These are phyloP conservation scores for Beauveria caledonica DNA, from an alignment of 2,329 filamentous ascomycete species.

Conservation along the genomic window DNA sequence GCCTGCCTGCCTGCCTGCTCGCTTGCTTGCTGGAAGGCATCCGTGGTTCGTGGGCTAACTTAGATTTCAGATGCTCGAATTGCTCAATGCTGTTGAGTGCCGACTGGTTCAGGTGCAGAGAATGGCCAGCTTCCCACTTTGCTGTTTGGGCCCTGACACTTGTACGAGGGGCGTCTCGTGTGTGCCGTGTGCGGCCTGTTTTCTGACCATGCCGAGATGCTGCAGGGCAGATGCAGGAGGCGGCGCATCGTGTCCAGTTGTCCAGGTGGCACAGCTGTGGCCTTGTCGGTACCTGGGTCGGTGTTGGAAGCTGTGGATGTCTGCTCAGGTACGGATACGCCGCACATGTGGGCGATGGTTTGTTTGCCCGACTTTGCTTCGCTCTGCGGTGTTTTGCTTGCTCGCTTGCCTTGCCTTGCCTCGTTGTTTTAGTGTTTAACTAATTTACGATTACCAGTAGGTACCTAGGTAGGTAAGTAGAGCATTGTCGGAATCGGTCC, in stretches of 20 bases:
- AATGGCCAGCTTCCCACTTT: neutral
- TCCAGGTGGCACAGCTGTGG: neutral
- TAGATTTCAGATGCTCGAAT: neutral
- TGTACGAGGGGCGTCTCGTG: neutral
- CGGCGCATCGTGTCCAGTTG: neutral
- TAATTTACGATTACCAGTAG: neutral
- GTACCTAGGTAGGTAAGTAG: too few relatives aligned
- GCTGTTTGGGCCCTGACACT: neutral
- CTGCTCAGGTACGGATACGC: neutral
- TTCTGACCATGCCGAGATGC: neutral
- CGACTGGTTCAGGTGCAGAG: neutral
- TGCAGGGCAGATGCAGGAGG: conserved; percentile 1
- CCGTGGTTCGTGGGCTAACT: neutral
- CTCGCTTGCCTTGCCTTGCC: neutral
- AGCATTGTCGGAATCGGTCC: neutral
- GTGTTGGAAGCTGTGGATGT: neutral
- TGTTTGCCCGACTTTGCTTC: neutral
- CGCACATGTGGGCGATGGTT: neutral
- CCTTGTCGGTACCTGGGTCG: neutral
- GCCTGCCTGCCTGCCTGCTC: too few relatives aligned
- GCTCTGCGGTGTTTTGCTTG: neutral
- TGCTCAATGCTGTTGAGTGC: neutral
- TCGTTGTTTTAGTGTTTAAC: neutral
- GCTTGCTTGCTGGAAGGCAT: neutral
- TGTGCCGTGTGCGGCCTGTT: neutral